Conservation (phyloP, 805 yeast genomes). For the Saturnispora sanitii region DNA sequence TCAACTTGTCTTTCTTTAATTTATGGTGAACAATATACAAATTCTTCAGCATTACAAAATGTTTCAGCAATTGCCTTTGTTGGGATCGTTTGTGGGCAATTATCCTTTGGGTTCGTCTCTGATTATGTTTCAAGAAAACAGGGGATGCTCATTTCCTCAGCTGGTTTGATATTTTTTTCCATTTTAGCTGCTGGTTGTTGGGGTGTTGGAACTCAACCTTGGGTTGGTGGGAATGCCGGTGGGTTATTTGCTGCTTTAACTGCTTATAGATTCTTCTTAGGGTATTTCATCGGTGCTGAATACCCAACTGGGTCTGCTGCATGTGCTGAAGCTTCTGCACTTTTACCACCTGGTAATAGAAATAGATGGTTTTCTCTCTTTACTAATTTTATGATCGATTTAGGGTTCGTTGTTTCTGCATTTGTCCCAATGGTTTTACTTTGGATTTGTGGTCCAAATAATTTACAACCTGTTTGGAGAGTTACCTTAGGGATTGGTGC, state of each 20-base stretch:
- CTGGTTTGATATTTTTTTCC: slow-evolving; percentile 66
- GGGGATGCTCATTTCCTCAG: slow-evolving; percentile 76
- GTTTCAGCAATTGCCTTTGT: slow-evolving; percentile 84
- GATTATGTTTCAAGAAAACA: slow-evolving; percentile 73
- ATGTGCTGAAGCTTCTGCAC: slow-evolving; percentile 81
- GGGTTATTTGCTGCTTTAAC: slow-evolving; percentile 82
- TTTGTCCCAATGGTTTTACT: slow-evolving; percentile 79
- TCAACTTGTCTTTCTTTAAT: slow-evolving; percentile 56
- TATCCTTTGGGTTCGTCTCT: slow-evolving; percentile 68
- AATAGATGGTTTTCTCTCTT: slow-evolving; percentile 86
- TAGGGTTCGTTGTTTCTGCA: slow-evolving; percentile 74
- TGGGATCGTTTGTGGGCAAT: slow-evolving; percentile 85
- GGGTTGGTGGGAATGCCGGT: slow-evolving; percentile 39
- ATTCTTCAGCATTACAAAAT: slow-evolving; percentile 64
- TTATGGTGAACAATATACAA: slow-evolving; percentile 53
- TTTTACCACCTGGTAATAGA: slow-evolving; percentile 71
- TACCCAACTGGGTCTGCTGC: slow-evolving; percentile 92
- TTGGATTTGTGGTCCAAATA: slow-evolving; percentile 67
- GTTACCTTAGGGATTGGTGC: slow-evolving; percentile 85
- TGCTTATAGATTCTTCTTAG: slow-evolving; percentile 76
- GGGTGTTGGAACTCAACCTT: slow-evolving; percentile 48
- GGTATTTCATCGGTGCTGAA: slow-evolving; percentile 91
- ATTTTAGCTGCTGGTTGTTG: slow-evolving; percentile 77
- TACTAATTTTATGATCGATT: slow-evolving; percentile 80
- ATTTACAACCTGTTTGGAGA: slow-evolving; percentile 85